Conservation (phyloP, 2,329 filamentous ascomycete genomes). For the Penicillium hesseltinei region DNA sequence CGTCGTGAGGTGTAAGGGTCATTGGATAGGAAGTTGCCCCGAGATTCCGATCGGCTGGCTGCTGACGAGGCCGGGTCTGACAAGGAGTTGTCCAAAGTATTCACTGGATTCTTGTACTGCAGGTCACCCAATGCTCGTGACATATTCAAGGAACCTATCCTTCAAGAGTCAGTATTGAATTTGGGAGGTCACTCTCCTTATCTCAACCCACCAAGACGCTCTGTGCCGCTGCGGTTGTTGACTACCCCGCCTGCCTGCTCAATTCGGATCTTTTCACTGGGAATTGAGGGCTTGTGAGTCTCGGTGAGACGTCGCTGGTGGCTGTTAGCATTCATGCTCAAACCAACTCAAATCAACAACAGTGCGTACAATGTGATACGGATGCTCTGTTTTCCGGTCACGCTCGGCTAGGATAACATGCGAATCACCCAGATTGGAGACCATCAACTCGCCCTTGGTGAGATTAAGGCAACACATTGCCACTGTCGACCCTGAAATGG, state of each 20-base stretch:
- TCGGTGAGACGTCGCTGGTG: conserved; percentile 33
- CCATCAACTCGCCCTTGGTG: conserved; percentile 31
- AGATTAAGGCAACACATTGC: conserved; percentile 36
- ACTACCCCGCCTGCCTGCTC: conserved; percentile 34
- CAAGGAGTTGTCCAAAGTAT: conserved; percentile 18
- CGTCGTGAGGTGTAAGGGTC: conserved; percentile 30
- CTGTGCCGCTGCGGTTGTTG: conserved; percentile 24
- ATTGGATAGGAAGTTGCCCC: conserved; percentile 35
- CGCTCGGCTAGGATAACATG: conserved; percentile 36
- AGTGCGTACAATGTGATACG: conserved; percentile 26
- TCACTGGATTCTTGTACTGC: conserved; percentile 39
- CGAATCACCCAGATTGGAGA: conserved; percentile 38
- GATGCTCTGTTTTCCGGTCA: conserved; percentile 25
- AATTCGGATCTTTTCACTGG: conserved; percentile 32
- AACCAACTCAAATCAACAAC: background rate
- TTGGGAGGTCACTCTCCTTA: background rate
- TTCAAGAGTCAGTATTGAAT: background rate
- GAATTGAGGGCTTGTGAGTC: conserved; percentile 32
- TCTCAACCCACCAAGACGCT: conserved; percentile 29
- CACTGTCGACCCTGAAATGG: conserved; percentile 34
- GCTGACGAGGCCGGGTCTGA: conserved; percentile 21
- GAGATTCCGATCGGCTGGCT: conserved; percentile 16
- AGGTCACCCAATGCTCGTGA: conserved; percentile 39
- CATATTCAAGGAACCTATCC: conserved; percentile 36
- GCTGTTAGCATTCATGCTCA: background rate